phyloP scores from a whole-genome alignment of 2,329 filamentous ascomycete genomes.

The Phyllosticta capitalensis region DNA sequence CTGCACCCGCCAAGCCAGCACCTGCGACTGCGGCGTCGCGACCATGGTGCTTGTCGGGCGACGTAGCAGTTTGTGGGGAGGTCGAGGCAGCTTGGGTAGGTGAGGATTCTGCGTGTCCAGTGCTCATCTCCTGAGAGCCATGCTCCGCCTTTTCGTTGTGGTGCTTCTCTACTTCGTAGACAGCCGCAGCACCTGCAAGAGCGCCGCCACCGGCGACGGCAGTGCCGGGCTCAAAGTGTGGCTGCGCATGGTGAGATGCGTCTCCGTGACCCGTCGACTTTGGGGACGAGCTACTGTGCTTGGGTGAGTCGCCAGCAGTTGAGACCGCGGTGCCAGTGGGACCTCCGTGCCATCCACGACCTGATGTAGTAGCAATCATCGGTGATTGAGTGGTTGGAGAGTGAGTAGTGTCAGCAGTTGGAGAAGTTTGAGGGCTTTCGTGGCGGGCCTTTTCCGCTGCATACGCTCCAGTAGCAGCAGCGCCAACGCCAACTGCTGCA shows the following conservation, averaged over 20 bases:
- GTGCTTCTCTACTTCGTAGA: conserved; percentile 9
- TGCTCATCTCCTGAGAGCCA: neutral
- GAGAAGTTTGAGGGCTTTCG: conserved; percentile 6
- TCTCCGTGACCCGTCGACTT: neutral
- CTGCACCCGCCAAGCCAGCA: conserved; percentile 18
- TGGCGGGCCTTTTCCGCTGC: neutral
- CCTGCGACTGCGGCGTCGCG: conserved; percentile 20
- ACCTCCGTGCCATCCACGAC: conserved; percentile 1
- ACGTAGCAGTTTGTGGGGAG: neutral
- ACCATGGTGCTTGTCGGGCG: conserved; percentile 16
- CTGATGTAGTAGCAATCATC: neutral
- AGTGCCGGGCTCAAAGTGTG: conserved; percentile 25
- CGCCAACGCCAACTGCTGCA: conserved; percentile 15
- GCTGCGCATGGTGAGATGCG: conserved; percentile 5
- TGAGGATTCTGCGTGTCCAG: neutral
- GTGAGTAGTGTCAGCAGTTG: neutral
- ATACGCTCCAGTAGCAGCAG: conserved; percentile 5
- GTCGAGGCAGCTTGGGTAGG: neutral
- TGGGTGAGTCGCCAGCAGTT: neutral
- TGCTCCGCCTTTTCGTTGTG: conserved; percentile 1
- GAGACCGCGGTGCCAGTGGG: neutral
- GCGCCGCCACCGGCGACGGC: conserved; percentile 22
- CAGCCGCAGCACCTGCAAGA: conserved; percentile 17
- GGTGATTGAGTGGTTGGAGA: neutral
- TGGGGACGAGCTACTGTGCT: neutral